Evolutionary conservation across 768 basidiomycete genomes (phyloP).

Genomic region (Phylloporus sp.): DNA sequence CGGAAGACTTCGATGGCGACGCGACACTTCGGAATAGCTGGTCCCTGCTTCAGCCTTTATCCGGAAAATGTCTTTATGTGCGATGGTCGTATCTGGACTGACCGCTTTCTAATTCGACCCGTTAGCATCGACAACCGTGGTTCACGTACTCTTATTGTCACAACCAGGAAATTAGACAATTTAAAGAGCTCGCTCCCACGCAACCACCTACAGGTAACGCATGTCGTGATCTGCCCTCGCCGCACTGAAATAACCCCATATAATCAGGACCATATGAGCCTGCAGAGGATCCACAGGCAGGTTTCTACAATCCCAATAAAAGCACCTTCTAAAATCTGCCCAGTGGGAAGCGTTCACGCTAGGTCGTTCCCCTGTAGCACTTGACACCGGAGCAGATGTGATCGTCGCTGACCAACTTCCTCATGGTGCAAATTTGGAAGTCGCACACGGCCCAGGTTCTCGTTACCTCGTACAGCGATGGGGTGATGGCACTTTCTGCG

Average conservation of each 20-base stretch:
- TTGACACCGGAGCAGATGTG: conserved; percentile 59
- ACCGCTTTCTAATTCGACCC: conserved; percentile 30
- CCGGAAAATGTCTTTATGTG: conserved; percentile 83
- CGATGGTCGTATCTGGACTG: conserved; percentile 35
- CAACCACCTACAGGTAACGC: conserved; percentile 62
- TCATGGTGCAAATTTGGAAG: conserved; percentile 66
- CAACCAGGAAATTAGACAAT: conserved; percentile 92
- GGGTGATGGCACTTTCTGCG: conserved; percentile 89
- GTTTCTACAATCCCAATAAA: conserved; percentile 30
- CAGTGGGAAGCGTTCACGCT: conserved; percentile 78
- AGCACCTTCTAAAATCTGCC: conserved; percentile 17
- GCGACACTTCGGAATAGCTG: conserved; percentile 70
- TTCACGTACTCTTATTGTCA: conserved; percentile 98
- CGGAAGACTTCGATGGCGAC: conserved; percentile 56
- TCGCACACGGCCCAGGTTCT: conserved; percentile 71
- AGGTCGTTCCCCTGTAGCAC: conserved; percentile 59
- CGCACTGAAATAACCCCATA: conserved; percentile 19
- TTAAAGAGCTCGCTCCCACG: conserved; percentile 71
- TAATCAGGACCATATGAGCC: conserved; percentile 64
- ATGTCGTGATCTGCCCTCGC: conserved; percentile 17
- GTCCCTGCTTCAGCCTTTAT: conserved; percentile 74
- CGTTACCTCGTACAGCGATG: conserved; percentile 91
- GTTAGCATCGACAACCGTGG: conserved; percentile 83
- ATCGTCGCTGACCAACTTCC: conserved; percentile 61
- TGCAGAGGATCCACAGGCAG: conserved; percentile 80